Evolutionary conservation across 495 filamentous ascomycete genomes (phyloP).

Genomic region (Paragyromitra xinjiangensis): DNA sequence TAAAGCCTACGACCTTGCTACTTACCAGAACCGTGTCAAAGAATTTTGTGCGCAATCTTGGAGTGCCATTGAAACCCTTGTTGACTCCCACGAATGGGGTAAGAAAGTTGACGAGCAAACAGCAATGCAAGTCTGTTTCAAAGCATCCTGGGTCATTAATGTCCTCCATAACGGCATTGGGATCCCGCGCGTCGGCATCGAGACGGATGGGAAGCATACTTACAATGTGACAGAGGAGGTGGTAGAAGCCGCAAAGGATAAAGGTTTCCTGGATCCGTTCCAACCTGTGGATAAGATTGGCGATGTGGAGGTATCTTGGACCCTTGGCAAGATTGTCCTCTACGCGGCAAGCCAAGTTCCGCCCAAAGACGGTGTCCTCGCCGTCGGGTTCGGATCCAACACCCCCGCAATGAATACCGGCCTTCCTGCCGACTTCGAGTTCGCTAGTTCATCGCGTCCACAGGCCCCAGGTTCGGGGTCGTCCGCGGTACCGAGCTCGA

Average conservation of each 20-base stretch:
- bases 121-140: slow-evolving; percentile 92
- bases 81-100: slow-evolving; percentile 73
- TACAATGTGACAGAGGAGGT: slow-evolving; percentile 81
- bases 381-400: slow-evolving; percentile 94
- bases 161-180: slow-evolving; percentile 95
- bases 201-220: slow-evolving; percentile 63
- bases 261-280: slow-evolving; percentile 87
- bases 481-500: slow-evolving; percentile 50
- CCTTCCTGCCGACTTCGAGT: slow-evolving; percentile 81
- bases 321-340: slow-evolving; percentile 95
- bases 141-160: slow-evolving; percentile 96
- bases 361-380: slow-evolving; percentile 65
- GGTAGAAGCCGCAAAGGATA: slow-evolving; percentile 69
- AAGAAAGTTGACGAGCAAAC: slow-evolving; percentile 77
- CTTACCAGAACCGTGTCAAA: slow-evolving; percentile 84
- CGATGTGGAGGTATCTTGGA: slow-evolving; percentile 96
- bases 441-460: slow-evolving; percentile 67
- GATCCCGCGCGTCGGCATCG: slow-evolving; percentile 86
- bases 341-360: slow-evolving; percentile 91
- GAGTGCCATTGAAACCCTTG: slow-evolving; percentile 72
- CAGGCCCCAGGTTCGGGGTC: slow-evolving; percentile 10
- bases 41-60: slow-evolving; percentile 88
- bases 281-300: slow-evolving; percentile 93
- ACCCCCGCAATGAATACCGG: slow-evolving; percentile 50
- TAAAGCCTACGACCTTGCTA: slow-evolving; percentile 88